Evolutionary conservation across 345 rosid genomes (phyloP), one percentile per base, ranked within the genome.

Genomic region (Pelargonium nanum): DNA sequence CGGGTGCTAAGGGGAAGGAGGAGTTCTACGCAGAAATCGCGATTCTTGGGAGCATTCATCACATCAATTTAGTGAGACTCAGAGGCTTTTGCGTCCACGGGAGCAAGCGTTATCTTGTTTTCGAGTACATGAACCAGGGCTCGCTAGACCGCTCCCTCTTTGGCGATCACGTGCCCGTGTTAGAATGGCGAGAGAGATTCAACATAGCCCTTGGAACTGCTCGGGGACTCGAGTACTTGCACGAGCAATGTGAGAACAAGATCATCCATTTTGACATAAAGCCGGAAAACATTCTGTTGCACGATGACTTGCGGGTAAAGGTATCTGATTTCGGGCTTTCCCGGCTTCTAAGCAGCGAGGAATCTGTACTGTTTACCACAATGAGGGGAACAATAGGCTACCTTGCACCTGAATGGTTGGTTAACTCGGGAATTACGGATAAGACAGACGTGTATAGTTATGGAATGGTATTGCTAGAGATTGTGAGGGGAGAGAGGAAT

Each of bases 341-440:
- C 0, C 84, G 84, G 75, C 85, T 84, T 64, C 68, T 86, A 4
- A 73, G 65, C 58, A 81, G 75, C 34, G 87, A 86, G n/a, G 85
- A 86, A 65, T 83, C 88, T 16, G 69, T 85, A 56, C 62, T 84
- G 0, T 83, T 86, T 76, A 86, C 93, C 4, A 81, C 87, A 8
- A 81, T 86, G 93, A 72, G 93, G 77, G 93, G 93, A 55, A 84
- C 93, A 17, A 84, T 86, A 26, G 93, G 93, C 61, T 86, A 86
- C 57, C 80, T 86, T 63, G 93, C 93, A 30, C 93, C 93, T 0
- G 93, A 86, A 73, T 86, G 93, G 93, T 80, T 86, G 15, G 83
- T 88, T 0, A 86, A 78, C 75, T 60, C 89, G 2, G 89, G 87
- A 0, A 86, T 86, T 40, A 79, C 91, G 0, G 91, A 84, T 65